These are phyloP conservation scores for Aspergillus felis DNA, from an alignment of 2,329 filamentous ascomycete genomes.

Conservation along the genomic window DNA sequence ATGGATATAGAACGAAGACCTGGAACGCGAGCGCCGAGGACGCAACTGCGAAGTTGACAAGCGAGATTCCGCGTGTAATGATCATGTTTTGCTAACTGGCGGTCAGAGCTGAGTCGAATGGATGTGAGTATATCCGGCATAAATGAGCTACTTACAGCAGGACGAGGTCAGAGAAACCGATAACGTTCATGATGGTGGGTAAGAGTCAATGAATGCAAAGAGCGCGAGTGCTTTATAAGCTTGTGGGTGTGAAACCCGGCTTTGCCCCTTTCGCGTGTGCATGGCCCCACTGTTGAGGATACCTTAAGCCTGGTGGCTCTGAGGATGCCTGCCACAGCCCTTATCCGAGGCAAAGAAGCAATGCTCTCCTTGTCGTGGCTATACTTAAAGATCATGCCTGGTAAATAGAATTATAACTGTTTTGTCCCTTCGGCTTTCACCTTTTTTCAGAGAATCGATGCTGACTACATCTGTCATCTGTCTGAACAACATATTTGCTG, in stretches of 20 bases:
- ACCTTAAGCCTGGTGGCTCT: not conserved
- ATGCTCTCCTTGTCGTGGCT: not conserved
- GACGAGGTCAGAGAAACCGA: not conserved
- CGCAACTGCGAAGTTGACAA: slow-evolving; percentile 64
- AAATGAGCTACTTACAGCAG: not conserved
- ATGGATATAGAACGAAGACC: slow-evolving; percentile 66
- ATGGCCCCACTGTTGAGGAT: not conserved
- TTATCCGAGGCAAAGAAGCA: not conserved
- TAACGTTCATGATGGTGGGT: not conserved
- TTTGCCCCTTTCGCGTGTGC: not conserved
- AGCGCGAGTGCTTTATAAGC: not conserved
- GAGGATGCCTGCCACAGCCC: not conserved
- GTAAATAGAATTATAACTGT: not conserved
- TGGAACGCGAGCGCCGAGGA: slow-evolving; percentile 64
- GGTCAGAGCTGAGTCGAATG: not conserved
- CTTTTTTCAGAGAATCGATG: too few relatives aligned
- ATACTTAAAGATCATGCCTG: not conserved
- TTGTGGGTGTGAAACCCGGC: not conserved
- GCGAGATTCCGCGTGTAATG: slow-evolving; percentile 51
- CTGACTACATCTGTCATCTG: too few relatives aligned
- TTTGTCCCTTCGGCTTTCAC: not conserved
- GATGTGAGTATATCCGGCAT: not conserved
- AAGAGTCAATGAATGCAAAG: too few relatives aligned
- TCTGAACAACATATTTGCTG: not conserved
- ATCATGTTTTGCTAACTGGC: slow-evolving; percentile 30